Evolutionary conservation across 306 rosid species (phyloP), one percentile per base, ranked within the genome.

Genomic region (Herpetospermum pedunculosum): DNA sequence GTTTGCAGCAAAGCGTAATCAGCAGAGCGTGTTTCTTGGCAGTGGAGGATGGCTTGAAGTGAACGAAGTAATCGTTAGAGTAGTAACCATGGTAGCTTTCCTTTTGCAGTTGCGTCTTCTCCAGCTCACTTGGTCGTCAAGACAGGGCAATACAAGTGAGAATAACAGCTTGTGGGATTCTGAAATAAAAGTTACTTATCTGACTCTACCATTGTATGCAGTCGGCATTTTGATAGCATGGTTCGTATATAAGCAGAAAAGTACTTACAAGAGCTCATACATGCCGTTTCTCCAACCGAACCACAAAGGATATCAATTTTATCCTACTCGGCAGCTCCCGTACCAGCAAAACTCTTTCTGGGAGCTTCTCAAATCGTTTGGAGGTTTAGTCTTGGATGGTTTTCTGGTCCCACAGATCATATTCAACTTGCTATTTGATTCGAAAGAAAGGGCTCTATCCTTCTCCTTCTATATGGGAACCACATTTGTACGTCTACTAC

Each of bases 21-120:
- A 52, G 80, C 87, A 82, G 79, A 83, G 43, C 70, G 54, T 76
- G 72, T 89, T 94, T 80, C 81, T 89, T 57, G 85, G 91, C 75
- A 84, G 84, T 54, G 89, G 85, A 11, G 96, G 87, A 52, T 94
- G 98, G 98, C 88, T 94, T 75, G 83, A 87, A 85, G 90, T 88
- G 69, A 90, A 91, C 80, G 88, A 86, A 85, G 94, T 91, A 74
- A 75, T 86, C 14, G 86, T 89, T 76, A 84, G 97, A 84, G 74
- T 91, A 70, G 91, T 94, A 74, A 84, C 90, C 50, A 81, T 94
- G 97, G 77, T 89, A 72, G 88, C 91, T 73, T 89, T 94, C 80
- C 92, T 94, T 78, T 81, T 94, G 69, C 89, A 82, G 77, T 75
- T 91, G 70, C 87, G 86, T 48, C 92, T 94, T 76, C 79, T 94